Conservation (phyloP, 1,284 basidiomycete species). For the Papiliotrema flavescens region DNA sequence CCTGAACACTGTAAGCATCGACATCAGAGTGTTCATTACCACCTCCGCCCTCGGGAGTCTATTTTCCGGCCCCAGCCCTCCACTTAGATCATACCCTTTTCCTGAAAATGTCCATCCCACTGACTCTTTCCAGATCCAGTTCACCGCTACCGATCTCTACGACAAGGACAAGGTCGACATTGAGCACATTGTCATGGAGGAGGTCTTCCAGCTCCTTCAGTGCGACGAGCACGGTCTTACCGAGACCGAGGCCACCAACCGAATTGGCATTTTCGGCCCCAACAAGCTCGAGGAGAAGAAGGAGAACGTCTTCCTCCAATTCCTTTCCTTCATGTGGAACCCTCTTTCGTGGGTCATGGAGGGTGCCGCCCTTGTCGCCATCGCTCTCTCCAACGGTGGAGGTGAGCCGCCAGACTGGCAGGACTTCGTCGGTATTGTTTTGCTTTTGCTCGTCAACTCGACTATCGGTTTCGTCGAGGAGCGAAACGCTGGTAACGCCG, state of each 20-base stretch:
- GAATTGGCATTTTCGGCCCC: slow-evolving; percentile 91
- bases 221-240: slow-evolving; percentile 73
- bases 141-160: slow-evolving; percentile 64
- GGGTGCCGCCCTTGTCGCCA: slow-evolving; percentile 92
- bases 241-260: slow-evolving; percentile 70
- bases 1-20: slow-evolving; percentile 64
- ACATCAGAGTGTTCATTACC: neutral
- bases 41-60: too few relatives aligned
- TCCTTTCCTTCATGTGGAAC: slow-evolving; percentile 98
- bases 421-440: slow-evolving; percentile 95
- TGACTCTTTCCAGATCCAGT: too few relatives aligned
- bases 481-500: slow-evolving; percentile 92
- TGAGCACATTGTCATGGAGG: slow-evolving; percentile 93
- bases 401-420: slow-evolving; percentile 86
- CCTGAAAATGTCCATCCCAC: too few relatives aligned
- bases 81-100: neutral
- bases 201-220: slow-evolving; percentile 94
- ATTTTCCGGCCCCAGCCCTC: neutral
- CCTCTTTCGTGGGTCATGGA: slow-evolving; percentile 99
- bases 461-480: slow-evolving; percentile 98
- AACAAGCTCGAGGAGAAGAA: slow-evolving; percentile 92
- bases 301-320: slow-evolving; percentile 68
- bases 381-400: slow-evolving; percentile 89
- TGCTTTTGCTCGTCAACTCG: slow-evolving; percentile 91
- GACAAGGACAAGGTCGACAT: slow-evolving; percentile 99